Base-by-base conservation (phyloP, 2,329 filamentous ascomycete genomes). In the Aspergillus ustus region DNA sequence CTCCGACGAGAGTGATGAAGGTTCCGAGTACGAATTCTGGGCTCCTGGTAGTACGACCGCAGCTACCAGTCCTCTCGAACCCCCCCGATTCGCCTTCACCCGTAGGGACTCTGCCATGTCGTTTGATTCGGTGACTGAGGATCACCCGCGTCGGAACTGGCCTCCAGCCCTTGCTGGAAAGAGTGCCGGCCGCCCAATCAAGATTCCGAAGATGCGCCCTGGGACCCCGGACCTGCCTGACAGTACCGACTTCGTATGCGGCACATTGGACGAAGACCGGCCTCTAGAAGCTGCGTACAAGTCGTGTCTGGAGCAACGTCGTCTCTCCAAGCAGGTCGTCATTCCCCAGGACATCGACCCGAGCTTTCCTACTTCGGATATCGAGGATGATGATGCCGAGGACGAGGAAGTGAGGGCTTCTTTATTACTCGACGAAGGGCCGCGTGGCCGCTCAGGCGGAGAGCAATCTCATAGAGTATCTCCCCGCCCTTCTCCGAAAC, bases 171-270 rank as follows among this genome's bases (percentile, higher is more conserved):
- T 73, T 11, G 66, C 73, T 29, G 69, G 67, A 43, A 68, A 69
- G 34, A 54, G 60, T 7, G 60, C 70, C 65, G 73, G 52, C 72
- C 71, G 67, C 59, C 72, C 81, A 15, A 81, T 75, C 48, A 81
- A 80, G 45, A 72, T 78, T 20, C 69, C 83, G 51, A 86, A 84
- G 64, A 87, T 89, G 67, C 89, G 89, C 22, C 84, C 87, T 44
- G 84, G 85, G 25, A 91, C 90, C 1, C 91, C 92, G 2, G 92
- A 97, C 73, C 83, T 99, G 11, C 95, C 95, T 1, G 95, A 99
- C 76, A 97, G 93, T 77, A 98, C 95, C 15, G 95, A 99, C 76
- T 99, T 99, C 68, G 95, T 99, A n/a, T 98, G 95, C 72, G 95
- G 95, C 61, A 99, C 95, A 1, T 83, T 99, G 20, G 95, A 99